Evolutionary conservation across 2,329 filamentous ascomycete genomes (phyloP), one percentile per base, ranked within the genome.

Genomic region (Talaromyces amestolkiae): DNA sequence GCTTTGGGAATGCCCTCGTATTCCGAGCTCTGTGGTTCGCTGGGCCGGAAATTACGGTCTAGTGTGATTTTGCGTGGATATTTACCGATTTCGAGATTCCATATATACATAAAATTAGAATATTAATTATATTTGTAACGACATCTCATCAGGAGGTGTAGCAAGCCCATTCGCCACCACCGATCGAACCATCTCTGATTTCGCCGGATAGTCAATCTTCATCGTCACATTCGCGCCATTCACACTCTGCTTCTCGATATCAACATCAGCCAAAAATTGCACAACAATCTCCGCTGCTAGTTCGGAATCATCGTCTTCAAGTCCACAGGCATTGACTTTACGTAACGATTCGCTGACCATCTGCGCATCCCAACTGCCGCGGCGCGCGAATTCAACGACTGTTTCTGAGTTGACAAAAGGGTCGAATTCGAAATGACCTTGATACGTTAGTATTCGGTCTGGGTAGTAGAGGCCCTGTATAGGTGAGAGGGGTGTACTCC

Each of bases 361-460:
- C 35, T 51, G 39, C 33, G 45, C 53, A 17, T 39, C 53, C 75
- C 75, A 77, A 4, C 69, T 69, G 13, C 19, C 35, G 17, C 71
- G 63, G 13, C 64, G 61, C 3, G 61, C 72, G 66, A 75, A 75
- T 49, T 71, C 72, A 3, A 61, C 35, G 13, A 68, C 66, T 58
- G 72, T 69, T 59, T 73, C 73, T 1, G 60, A 53, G 31, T 74
- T 76, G 17, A 67, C 68, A 17, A 68, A 72, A 3, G 68, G 60
- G 41, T 76, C 73, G 17, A 76, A 74, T 47, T 76, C 74, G 33
- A 75, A 76, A 54, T 76, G 74, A 0, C 74, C 74, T 19, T 76
- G 74, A 43, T 72, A 74, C 1, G 74, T 71, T n/a, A 76, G 61
- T 3, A 76, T 69, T 7, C 74, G 69, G 7, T 66, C 69, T 0